Evolutionary conservation across 345 rosid genomes (phyloP).

Genomic region (Jatropha curcas): DNA sequence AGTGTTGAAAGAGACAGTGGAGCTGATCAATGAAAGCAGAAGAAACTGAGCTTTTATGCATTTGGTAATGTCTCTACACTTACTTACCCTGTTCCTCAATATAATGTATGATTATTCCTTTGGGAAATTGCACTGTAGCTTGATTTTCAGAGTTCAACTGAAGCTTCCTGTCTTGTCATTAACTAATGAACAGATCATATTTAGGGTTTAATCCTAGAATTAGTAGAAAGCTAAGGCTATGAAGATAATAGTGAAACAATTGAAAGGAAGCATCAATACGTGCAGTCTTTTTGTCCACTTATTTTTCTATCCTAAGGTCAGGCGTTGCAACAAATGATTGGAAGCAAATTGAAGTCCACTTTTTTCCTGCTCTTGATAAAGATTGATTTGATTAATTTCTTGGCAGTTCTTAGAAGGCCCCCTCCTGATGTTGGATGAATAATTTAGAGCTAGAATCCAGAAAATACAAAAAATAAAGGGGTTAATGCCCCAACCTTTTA

Average conservation of each 20-base stretch:
- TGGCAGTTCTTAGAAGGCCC: conserved; percentile 18
- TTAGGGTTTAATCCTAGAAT: neutral
- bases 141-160: neutral
- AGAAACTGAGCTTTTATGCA: no score
- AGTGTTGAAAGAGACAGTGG: no score
- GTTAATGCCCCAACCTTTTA: conserved; percentile 1
- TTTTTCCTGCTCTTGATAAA: conserved; percentile 10
- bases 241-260: neutral
- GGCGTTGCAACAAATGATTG: conserved; percentile 30
- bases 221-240: neutral
- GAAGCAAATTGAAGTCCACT: conserved; percentile 19
- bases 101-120: no score
- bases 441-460: conserved; percentile 13
- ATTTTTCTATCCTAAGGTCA: neutral
- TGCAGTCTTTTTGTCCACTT: conserved; percentile 25
- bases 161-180: neutral
- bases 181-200: neutral
- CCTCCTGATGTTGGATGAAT: neutral
- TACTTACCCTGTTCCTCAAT: no score
- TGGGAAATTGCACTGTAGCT: neutral
- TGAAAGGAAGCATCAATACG: conserved; percentile 21
- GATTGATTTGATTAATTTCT: conserved; percentile 37
- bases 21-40: no score
- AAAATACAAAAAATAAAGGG: conserved; percentile 9
- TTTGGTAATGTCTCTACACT: no score